These are phyloP conservation scores for Kodamaea anthophila DNA, from an alignment of 1,139 yeast genomes.

Conservation along the genomic window DNA sequence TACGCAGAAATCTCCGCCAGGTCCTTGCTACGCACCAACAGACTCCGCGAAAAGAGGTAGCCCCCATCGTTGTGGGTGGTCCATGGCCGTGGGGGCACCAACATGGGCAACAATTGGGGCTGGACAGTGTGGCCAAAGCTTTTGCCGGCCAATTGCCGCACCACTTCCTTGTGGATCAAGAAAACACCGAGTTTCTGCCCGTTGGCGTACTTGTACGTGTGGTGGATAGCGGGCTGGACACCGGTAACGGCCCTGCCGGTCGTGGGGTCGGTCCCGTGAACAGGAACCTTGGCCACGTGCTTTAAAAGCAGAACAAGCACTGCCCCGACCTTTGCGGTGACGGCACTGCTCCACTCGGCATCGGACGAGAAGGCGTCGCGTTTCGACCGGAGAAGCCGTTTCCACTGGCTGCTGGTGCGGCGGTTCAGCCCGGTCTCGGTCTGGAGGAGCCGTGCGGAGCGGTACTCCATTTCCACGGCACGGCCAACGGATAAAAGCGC, in stretches of 20 bases:
- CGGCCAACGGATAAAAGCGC: conserved; percentile 78
- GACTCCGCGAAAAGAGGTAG: conserved; percentile 56
- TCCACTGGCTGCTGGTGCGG: conserved; percentile 35
- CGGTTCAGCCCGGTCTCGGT: conserved; percentile 45
- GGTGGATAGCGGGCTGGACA: conserved; percentile 85
- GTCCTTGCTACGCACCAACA: conserved; percentile 71
- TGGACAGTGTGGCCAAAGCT: conserved; percentile 62
- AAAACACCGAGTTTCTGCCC: conserved; percentile 82
- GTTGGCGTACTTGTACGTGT: conserved; percentile 71
- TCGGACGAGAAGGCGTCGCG: conserved; percentile 20
- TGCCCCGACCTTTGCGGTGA: conserved; percentile 80
- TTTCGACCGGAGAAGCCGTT: conserved; percentile 31
- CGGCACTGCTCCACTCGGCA: conserved; percentile 42
- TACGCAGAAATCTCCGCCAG: conserved; percentile 90
- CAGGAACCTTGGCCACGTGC: conserved; percentile 78
- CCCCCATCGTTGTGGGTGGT: conserved; percentile 78
- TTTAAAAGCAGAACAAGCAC: conserved; percentile 66
- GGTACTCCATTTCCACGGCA: conserved; percentile 80
- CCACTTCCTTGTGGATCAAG: conserved; percentile 65
- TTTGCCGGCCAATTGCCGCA: conserved; percentile 63
- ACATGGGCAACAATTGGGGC: conserved; percentile 91
- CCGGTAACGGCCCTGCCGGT: conserved; percentile 63
- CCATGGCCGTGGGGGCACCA: conserved; percentile 88
- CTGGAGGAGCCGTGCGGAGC: conserved; percentile 56
- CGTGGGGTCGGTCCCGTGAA: conserved; percentile 70